Evolutionary conservation across 306 rosid species (phyloP).

Genomic region (Rosa lucieae): DNA sequence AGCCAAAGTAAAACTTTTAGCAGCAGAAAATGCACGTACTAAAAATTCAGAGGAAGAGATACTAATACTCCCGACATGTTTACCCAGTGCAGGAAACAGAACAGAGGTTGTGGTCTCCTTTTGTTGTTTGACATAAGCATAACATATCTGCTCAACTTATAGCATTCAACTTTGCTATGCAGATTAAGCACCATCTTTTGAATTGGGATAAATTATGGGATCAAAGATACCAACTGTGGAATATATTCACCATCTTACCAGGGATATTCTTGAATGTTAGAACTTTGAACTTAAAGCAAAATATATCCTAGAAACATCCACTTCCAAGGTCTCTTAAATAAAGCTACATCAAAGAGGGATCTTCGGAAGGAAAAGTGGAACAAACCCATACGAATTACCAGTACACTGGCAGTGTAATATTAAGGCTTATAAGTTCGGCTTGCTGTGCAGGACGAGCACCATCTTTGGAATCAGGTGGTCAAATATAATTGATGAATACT

Average conservation of each 20-base stretch:
- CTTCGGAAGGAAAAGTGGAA: conserved; percentile 35
- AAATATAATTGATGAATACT: conserved; percentile 30
- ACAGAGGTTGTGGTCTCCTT: conserved; percentile 79
- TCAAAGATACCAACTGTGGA: conserved; percentile 31
- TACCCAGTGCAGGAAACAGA: conserved; percentile 81
- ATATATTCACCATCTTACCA: conserved; percentile 62
- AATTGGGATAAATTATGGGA: conserved; percentile 38
- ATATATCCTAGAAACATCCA: conserved; percentile 41
- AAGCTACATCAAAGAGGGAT: conserved; percentile 33
- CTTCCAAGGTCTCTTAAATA: conserved; percentile 42
- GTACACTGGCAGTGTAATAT: conserved; percentile 30
- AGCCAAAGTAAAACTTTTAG: conserved; percentile 67
- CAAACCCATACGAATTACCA: conserved; percentile 36
- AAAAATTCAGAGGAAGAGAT: conserved; percentile 62
- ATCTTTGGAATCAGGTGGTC: conserved; percentile 44
- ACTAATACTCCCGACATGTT: conserved; percentile 70
- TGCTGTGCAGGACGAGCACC: conserved; percentile 54
- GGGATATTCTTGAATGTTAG: conserved; percentile 44
- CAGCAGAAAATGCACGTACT: conserved; percentile 55
- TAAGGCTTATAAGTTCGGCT: conserved; percentile 31
- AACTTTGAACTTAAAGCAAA: conserved; percentile 21
- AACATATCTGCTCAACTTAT: conserved; percentile 69
- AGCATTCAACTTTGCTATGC: conserved; percentile 49
- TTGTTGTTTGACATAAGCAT: conserved; percentile 67
- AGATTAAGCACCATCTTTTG: conserved; percentile 55